Evolutionary conservation across 495 filamentous ascomycete genomes (phyloP), one percentile per base, ranked within the genome.

Genomic region (Acidiella bohemica): DNA sequence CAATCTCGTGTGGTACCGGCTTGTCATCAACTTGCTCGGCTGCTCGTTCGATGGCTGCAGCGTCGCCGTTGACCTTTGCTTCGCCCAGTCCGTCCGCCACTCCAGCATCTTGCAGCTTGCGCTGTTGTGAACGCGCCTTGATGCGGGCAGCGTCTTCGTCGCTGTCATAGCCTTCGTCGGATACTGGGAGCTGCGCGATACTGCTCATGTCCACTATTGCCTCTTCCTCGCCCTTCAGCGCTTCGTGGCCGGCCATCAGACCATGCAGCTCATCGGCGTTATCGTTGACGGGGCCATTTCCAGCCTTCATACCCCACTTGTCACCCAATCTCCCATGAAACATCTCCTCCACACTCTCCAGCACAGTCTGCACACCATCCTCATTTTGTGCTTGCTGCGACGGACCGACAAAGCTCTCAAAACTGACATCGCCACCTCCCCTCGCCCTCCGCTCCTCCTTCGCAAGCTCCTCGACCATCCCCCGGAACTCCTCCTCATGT

Each of bases 291-390:
- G 2, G 13, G 12, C 25, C 29, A 23, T 46, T 26, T 30, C 31
- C 17, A 25, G 13, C 5, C 16, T 1, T 12, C 13, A 12, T 36
- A 21, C 16, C 23, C 33, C 23, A 32, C 21, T 32, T 39, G 4
- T 26, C 16, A 17, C 18, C 22, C 17, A 85, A 51, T 34, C 74
- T 79, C n/a, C 74, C 67, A 0, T 80, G 73, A 50, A 75, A 93
- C 18, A 95, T 67, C 57, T 95, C 90, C 50, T 81, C 79, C 2
- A 94, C 78, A 27, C 88, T 87, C 49, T 90, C 76, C 16, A 87
- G 53, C 5, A 71, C 67, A 7, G 88, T 92, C 51, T 78, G 76
- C n/a, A 93, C 61, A 1, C 64, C 57, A 16, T 63, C 60, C 39
- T 72, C 78, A 20, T 71, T 59, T n/a, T n/a, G n/a, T n/a, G n/a